Conservation (phyloP, 2,329 filamentous ascomycete species). For the Fonsecaea monophora region DNA sequence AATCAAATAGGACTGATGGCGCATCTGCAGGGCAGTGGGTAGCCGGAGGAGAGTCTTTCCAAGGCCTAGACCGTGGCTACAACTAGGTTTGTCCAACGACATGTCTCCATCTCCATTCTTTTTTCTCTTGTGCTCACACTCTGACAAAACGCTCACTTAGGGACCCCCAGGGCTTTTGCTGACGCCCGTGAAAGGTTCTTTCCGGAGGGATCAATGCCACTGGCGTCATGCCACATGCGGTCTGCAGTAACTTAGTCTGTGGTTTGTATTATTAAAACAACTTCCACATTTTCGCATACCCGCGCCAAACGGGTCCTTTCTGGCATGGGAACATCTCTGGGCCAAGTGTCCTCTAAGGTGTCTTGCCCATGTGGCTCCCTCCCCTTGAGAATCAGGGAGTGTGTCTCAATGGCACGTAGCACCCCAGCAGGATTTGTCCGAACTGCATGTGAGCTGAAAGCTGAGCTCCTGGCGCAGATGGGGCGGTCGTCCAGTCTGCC, state of each 20-base stretch:
- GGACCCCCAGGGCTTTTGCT: background rate
- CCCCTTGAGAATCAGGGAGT: background rate
- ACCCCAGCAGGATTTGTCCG: background rate
- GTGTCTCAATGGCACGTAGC: background rate
- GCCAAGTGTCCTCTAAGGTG: background rate
- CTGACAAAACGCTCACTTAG: conserved; percentile 9
- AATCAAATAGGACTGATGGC: background rate
- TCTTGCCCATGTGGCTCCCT: background rate
- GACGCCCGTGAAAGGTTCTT: conserved; percentile 4
- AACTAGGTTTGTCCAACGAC: conserved; percentile 16
- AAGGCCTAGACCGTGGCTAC: conserved; percentile 13
- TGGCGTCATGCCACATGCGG: conserved; percentile 16
- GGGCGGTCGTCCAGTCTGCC: background rate
- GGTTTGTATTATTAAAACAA: conserved; percentile 7
- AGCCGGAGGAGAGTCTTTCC: conserved; percentile 12
- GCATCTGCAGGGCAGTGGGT: background rate
- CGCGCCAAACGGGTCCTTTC: background rate
- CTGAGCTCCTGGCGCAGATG: background rate
- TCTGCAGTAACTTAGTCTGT: conserved; percentile 1
- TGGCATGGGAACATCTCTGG: background rate
- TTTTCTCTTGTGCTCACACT: conserved; percentile 4
- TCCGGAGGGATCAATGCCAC: conserved; percentile 11
- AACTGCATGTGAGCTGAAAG: background rate
- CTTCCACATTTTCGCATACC: background rate
- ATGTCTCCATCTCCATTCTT: conserved; percentile 6